These are phyloP conservation scores for Candida buenavistaensis DNA, from an alignment of 1,139 yeast genomes.

Conservation along the genomic window DNA sequence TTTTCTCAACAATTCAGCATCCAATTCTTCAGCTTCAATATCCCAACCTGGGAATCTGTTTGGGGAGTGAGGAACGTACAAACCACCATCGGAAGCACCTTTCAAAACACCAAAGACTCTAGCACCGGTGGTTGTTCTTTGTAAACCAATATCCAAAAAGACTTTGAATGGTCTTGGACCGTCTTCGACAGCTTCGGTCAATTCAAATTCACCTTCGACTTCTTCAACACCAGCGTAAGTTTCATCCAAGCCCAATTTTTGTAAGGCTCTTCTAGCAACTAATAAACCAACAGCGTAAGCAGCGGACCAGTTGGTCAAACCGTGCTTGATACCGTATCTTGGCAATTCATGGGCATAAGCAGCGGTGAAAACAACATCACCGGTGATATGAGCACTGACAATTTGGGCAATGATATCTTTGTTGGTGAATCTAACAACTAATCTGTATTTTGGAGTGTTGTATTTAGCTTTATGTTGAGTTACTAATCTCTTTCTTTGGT, in stretches of 20 bases:
- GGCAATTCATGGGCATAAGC: constrained; percentile 99
- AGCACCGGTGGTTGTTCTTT: constrained; percentile 99
- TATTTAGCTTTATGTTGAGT: constrained; percentile 99
- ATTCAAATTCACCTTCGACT: constrained; percentile 98
- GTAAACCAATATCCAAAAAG: constrained; percentile 98
- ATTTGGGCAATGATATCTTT: constrained; percentile 98
- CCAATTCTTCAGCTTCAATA: constrained; percentile 97
- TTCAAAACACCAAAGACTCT: constrained; percentile 98
- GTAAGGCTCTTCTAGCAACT: constrained; percentile 98
- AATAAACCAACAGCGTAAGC: constrained; percentile 99
- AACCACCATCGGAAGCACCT: constrained; percentile 99
- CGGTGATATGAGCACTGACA: constrained; percentile 93
- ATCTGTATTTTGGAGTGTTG: constrained; percentile 99
- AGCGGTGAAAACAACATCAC: constrained; percentile 94
- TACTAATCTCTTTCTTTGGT: constrained; percentile 99
- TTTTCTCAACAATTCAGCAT: constrained; percentile 95
- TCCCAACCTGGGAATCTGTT: constrained; percentile 99
- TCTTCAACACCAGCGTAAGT: constrained; percentile 99
- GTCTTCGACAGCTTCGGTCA: constrained; percentile 99
- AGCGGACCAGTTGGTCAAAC: constrained; percentile 99
- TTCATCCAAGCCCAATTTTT: constrained; percentile 98
- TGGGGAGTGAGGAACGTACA: constrained; percentile 98
- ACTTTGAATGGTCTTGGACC: constrained; percentile 99
- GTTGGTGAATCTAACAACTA: constrained; percentile 99
- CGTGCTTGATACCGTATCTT: constrained; percentile 95